Percentiles rank a stretch among this genome's conserved stretches.
These are phyloP conservation scores for Candida saitoana DNA, from an alignment of 805 yeast genomes.

Conservation along the genomic window DNA sequence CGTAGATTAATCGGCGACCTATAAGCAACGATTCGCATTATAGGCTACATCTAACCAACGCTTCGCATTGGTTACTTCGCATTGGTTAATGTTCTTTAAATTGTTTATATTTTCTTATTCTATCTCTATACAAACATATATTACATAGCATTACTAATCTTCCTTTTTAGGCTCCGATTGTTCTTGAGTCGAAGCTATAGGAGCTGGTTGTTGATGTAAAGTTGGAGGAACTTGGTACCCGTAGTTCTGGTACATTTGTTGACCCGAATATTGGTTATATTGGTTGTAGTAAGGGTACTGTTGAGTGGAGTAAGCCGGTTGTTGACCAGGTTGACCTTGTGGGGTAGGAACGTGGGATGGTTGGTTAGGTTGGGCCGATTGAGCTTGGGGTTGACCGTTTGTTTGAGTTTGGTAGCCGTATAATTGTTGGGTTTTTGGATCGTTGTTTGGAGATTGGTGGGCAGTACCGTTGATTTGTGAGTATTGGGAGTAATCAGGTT, in stretches of 20 bases:
- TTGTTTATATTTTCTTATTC: no score
- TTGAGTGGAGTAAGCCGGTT: constrained; percentile 1
- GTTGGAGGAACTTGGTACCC: constrained; percentile 5
- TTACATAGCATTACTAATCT: background rate
- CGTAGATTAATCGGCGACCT: no score
- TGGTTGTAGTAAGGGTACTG: constrained; percentile 5
- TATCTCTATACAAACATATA: background rate
- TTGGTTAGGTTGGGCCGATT: background rate
- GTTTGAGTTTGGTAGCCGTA: constrained; percentile 8
- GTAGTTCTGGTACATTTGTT: constrained; percentile 4
- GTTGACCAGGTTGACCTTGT: constrained; percentile 2
- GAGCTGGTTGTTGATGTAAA: constrained; percentile 5
- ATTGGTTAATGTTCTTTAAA: no score
- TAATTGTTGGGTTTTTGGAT: constrained; percentile 4
- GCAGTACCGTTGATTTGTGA: background rate
- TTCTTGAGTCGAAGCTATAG: background rate
- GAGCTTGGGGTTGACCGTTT: constrained; percentile 1
- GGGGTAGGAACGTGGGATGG: constrained; percentile 2
- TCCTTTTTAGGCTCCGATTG: constrained; percentile 1
- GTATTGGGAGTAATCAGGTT: constrained; percentile 5
- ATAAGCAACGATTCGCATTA: no score
- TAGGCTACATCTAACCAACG: no score
- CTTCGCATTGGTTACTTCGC: no score
- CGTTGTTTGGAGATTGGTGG: constrained; percentile 1
- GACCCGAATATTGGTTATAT: constrained; percentile 4